Conservation (phyloP, 2,329 filamentous ascomycete species). For the Colletotrichum liriopes region DNA sequence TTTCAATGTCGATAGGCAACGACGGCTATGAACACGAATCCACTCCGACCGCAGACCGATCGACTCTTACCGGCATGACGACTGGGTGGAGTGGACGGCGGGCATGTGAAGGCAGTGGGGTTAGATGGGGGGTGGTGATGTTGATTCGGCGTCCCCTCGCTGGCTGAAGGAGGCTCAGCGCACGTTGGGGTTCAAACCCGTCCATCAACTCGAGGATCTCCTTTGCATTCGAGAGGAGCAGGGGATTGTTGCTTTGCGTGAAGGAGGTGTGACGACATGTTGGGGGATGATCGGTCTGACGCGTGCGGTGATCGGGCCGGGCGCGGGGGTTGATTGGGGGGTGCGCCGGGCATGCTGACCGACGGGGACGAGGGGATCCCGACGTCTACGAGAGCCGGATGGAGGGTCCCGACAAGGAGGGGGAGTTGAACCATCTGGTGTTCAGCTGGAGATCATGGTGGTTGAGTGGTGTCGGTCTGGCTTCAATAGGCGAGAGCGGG, state of each 20-base stretch:
- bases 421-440: background rate
- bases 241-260: too few species aligned
- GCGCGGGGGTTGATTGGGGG: background rate
- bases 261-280: slow-evolving; percentile 24
- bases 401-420: background rate
- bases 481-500: background rate
- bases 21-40: background rate
- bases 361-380: background rate
- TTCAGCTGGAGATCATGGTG: background rate
- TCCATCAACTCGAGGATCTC: background rate
- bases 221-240: background rate
- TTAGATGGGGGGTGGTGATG: background rate
- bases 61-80: background rate
- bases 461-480: background rate
- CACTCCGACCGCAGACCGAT: background rate
- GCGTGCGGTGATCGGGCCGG: slow-evolving; percentile 1
- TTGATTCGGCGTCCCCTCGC: background rate
- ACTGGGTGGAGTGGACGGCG: background rate
- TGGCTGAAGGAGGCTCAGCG: background rate
- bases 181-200: background rate
- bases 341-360: background rate
- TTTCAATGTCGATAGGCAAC: background rate
- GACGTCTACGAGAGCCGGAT: too few species aligned
- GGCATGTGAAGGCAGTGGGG: background rate
- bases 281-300: slow-evolving; percentile 25